Evolutionary conservation across 1,139 yeast genomes (phyloP).

Genomic region (Hansenula lynferdii): DNA sequence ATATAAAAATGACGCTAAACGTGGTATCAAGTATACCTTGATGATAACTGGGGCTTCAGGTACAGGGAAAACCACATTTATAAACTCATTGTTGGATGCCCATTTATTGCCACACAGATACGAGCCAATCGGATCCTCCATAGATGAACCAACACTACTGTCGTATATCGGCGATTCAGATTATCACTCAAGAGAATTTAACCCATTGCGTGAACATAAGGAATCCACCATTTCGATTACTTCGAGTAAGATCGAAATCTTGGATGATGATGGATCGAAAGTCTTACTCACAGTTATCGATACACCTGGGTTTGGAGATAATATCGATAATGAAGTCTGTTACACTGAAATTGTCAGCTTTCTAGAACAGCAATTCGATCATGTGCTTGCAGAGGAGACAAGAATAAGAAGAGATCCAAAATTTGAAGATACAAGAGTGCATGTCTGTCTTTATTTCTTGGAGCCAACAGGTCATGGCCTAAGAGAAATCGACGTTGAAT

Average conservation of each 20-base stretch:
- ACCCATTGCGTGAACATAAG: conserved; percentile 36
- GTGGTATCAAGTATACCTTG: conserved; percentile 77
- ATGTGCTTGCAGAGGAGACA: conserved; percentile 73
- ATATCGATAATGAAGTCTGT: conserved; percentile 58
- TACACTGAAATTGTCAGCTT: conserved; percentile 69
- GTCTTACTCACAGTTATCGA: conserved; percentile 60
- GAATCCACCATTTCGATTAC: conserved; percentile 60
- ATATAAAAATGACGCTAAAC: conserved; percentile 69
- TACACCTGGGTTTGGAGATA: conserved; percentile 79
- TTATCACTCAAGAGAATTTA: conserved; percentile 35
- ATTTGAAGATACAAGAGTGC: conserved; percentile 74
- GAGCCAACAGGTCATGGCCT: conserved; percentile 78
- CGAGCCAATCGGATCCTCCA: conserved; percentile 27
- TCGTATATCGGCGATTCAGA: conserved; percentile 29
- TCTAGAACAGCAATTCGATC: conserved; percentile 81
- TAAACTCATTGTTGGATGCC: conserved; percentile 68
- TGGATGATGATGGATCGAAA: conserved; percentile 55
- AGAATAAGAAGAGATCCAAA: conserved; percentile 75
- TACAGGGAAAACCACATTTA: conserved; percentile 77
- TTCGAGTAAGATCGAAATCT: conserved; percentile 57
- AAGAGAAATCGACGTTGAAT: conserved; percentile 63
- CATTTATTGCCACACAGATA: conserved; percentile 57
- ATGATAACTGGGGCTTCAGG: conserved; percentile 79
- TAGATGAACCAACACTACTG: conserved; percentile 25
- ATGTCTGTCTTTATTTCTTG: conserved; percentile 64